Evolutionary conservation across 2,329 filamentous ascomycete species (phyloP).

Genomic region (Ophiosphaerella herpotricha): DNA sequence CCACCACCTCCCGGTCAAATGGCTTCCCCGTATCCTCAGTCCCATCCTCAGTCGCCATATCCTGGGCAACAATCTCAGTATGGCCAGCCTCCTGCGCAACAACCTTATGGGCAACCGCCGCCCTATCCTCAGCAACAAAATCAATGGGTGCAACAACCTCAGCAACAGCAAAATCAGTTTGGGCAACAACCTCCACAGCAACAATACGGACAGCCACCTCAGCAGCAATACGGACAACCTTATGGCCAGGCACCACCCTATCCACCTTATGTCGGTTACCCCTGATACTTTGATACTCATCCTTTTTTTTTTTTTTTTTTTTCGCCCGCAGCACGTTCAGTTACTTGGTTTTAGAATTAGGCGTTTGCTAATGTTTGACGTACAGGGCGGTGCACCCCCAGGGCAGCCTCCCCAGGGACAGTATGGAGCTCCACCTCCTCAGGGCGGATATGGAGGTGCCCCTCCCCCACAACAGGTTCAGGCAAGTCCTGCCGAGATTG

Average conservation of each 20-base stretch:
- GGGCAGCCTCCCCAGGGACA: slow-evolving; percentile 42
- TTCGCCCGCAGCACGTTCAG: background rate
- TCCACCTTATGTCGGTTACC: slow-evolving; percentile 27
- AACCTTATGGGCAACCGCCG: slow-evolving; percentile 32
- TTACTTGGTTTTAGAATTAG: background rate
- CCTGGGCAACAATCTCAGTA: slow-evolving; percentile 25
- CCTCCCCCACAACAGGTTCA: slow-evolving; percentile 45
- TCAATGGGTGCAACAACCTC: slow-evolving; percentile 31
- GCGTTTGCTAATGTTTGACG: slow-evolving; percentile 16
- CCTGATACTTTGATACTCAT: background rate
- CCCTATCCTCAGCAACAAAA: slow-evolving; percentile 20
- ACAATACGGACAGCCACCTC: slow-evolving; percentile 19
- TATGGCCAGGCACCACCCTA: slow-evolving; percentile 36
- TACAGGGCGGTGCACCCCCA: slow-evolving; percentile 29
- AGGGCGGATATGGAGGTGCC: slow-evolving; percentile 40
- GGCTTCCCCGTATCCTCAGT: slow-evolving; percentile 30
- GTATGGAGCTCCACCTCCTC: slow-evolving; percentile 36
- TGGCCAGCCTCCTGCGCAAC: slow-evolving; percentile 35
- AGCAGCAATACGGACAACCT: slow-evolving; percentile 36
- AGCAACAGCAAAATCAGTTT: slow-evolving; percentile 20
- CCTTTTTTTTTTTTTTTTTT: background rate
- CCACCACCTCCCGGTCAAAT: slow-evolving; percentile 37
- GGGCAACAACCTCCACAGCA: slow-evolving; percentile 13
- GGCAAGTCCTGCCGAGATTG: slow-evolving; percentile 56
- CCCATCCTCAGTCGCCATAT: slow-evolving; percentile 28